Evolutionary conservation across 495 filamentous ascomycete genomes (phyloP).

Genomic region (Aspergillus olivimuriae): DNA sequence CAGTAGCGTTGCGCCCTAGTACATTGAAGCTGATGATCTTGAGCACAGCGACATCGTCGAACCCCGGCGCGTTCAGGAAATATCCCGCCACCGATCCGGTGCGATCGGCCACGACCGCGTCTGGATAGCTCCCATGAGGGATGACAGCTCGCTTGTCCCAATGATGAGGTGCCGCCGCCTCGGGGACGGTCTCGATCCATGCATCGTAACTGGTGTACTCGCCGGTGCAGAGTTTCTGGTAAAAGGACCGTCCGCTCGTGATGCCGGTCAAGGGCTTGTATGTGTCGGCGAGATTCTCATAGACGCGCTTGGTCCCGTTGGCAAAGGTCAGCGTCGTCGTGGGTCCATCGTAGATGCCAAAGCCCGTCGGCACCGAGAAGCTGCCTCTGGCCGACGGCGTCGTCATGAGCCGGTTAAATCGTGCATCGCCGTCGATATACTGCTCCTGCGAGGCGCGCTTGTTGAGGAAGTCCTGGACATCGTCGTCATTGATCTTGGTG

Average conservation of each 20-base stretch:
- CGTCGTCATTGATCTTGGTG: conserved; percentile 37
- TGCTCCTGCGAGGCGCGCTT: not conserved
- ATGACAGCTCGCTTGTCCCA: not conserved
- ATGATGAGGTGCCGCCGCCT: not conserved
- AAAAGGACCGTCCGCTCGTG: conserved; percentile 4
- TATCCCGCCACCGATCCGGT: conserved; percentile 29
- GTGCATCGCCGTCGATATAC: conserved; percentile 7
- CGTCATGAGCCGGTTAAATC: conserved; percentile 3
- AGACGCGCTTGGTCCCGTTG: conserved; percentile 3
- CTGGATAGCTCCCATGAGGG: conserved; percentile 7
- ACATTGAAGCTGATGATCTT: conserved; percentile 43
- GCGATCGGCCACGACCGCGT: conserved; percentile 4
- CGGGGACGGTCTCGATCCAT: not conserved
- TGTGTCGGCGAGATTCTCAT: not conserved
- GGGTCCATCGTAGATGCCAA: not conserved
- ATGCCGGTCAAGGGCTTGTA: not conserved
- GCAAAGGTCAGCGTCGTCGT: conserved; percentile 6
- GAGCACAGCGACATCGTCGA: conserved; percentile 37
- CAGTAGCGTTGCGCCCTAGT: conserved; percentile 12
- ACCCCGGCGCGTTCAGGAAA: conserved; percentile 17
- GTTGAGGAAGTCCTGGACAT: conserved; percentile 30
- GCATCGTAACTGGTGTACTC: not conserved
- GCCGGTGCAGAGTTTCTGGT: conserved; percentile 4
- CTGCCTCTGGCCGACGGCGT: not conserved
- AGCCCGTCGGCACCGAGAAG: not conserved